Evolutionary conservation across 768 basidiomycete genomes (phyloP).

Genomic region (Mycena alexandri): DNA sequence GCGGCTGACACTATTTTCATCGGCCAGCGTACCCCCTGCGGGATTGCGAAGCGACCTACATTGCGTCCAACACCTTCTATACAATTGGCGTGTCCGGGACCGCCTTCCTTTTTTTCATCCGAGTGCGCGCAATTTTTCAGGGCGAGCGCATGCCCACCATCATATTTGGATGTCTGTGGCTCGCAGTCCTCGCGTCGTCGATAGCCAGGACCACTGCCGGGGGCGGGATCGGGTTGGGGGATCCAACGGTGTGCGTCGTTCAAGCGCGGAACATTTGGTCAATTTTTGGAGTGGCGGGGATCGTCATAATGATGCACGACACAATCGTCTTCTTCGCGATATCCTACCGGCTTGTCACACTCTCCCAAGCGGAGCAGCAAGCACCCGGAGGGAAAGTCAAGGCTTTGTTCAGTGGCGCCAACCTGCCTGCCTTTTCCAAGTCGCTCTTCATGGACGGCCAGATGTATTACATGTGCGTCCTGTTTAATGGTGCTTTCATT

Average conservation of each 20-base stretch:
- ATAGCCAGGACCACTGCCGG: constrained; percentile 44
- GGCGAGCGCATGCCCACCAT: constrained; percentile 36
- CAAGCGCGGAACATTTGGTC: constrained; percentile 19
- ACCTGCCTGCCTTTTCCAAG: constrained; percentile 46
- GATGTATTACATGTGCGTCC: constrained; percentile 48
- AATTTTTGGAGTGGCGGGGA: constrained; percentile 38
- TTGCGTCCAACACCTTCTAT: constrained; percentile 36
- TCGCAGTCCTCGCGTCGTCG: constrained; percentile 43
- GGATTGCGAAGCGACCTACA: neutral
- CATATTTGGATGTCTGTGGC: constrained; percentile 49
- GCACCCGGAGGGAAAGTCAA: constrained; percentile 1
- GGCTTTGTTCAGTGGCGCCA: constrained; percentile 39
- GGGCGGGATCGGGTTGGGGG: constrained; percentile 37
- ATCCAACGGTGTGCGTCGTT: constrained; percentile 43
- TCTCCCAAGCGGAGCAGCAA: constrained; percentile 12
- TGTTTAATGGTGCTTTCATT: neutral
- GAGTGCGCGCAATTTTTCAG: constrained; percentile 44
- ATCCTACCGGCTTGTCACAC: constrained; percentile 43
- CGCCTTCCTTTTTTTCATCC: constrained; percentile 46
- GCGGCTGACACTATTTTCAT: neutral
- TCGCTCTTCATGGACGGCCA: constrained; percentile 48
- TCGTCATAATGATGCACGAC: constrained; percentile 44
- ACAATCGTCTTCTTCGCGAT: constrained; percentile 49
- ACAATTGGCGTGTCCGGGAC: constrained; percentile 38
- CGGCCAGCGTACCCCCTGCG: constrained; percentile 5